Conservation (phyloP, 1,139 yeast species). For the Tardiomyces blankii region DNA sequence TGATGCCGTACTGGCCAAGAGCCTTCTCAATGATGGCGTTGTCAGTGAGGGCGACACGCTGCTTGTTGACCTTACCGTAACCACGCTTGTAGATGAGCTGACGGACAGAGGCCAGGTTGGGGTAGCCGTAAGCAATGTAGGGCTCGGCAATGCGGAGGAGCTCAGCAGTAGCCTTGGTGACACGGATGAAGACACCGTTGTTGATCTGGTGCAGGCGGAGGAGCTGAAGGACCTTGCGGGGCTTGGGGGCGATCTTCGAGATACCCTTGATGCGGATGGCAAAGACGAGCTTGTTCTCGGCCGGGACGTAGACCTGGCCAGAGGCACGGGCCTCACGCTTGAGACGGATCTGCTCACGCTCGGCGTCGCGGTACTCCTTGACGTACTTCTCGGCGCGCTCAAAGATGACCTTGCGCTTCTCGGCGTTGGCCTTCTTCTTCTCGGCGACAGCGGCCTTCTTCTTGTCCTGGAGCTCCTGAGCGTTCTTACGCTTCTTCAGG, state of each 20-base stretch:
- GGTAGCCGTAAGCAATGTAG: conserved; percentile 99
- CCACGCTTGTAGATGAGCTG: conserved; percentile 99
- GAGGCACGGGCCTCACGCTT: conserved; percentile 95
- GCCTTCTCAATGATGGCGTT: conserved; percentile 88
- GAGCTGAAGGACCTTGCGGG: conserved; percentile 98
- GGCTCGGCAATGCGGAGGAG: conserved; percentile 97
- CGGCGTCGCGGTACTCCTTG: conserved; percentile 92
- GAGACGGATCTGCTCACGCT: conserved; percentile 84
- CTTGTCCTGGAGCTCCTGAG: conserved; percentile 47
- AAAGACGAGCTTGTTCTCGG: conserved; percentile 93
- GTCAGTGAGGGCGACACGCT: conserved; percentile 91
- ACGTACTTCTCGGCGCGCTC: conserved; percentile 98
- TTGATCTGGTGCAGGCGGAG: conserved; percentile 96
- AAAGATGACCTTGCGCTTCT: conserved; percentile 88
- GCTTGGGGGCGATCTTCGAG: conserved; percentile 99
- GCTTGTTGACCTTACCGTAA: conserved; percentile 98
- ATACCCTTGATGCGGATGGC: conserved; percentile 99
- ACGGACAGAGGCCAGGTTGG: conserved; percentile 91
- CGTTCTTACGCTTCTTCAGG: conserved; percentile 86
- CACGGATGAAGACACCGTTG: conserved; percentile 96
- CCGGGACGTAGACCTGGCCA: conserved; percentile 89
- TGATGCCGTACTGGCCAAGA: conserved; percentile 95
- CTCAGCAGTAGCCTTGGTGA: conserved; percentile 98
- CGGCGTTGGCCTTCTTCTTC: conserved; percentile 41
- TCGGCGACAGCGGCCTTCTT: conserved; percentile 74